These are phyloP conservation scores for Rheum nobile DNA, from an alignment of 148 eudicot genomes.

Conservation along the genomic window DNA sequence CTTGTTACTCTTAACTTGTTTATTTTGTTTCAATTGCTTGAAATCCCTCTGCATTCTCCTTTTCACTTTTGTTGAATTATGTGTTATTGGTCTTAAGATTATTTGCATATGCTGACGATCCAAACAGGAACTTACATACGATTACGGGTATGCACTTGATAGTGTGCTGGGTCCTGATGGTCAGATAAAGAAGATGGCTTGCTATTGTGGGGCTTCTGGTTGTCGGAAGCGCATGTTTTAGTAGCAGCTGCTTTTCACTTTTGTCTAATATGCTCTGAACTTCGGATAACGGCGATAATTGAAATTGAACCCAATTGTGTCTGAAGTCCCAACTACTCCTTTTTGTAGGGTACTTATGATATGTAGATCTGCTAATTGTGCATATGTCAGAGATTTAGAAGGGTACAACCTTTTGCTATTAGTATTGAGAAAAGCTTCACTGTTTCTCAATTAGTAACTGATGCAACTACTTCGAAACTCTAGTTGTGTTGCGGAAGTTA, in stretches of 20 bases:
- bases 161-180: constrained; percentile 42
- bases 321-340: neutral
- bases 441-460: neutral
- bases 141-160: constrained; percentile 33
- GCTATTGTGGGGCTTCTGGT: constrained; percentile 35
- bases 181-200: constrained; percentile 26
- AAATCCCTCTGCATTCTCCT: too few species aligned
- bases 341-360: neutral
- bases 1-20: neutral
- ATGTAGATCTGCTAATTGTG: neutral
- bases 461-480: neutral
- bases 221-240: constrained; percentile 34
- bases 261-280: neutral
- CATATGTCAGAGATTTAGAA: neutral
- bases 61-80: too few species aligned
- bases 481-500: neutral
- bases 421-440: neutral
- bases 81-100: constrained; percentile 4
- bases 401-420: neutral
- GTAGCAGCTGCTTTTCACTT: neutral
- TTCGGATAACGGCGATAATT: neutral
- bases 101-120: neutral
- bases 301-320: neutral
- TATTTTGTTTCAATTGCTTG: too few species aligned
- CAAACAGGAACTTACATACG: constrained; percentile 36